These are phyloP conservation scores for Colletotrichum sp. DNA, from an alignment of 2,329 filamentous ascomycete genomes.

Conservation along the genomic window DNA sequence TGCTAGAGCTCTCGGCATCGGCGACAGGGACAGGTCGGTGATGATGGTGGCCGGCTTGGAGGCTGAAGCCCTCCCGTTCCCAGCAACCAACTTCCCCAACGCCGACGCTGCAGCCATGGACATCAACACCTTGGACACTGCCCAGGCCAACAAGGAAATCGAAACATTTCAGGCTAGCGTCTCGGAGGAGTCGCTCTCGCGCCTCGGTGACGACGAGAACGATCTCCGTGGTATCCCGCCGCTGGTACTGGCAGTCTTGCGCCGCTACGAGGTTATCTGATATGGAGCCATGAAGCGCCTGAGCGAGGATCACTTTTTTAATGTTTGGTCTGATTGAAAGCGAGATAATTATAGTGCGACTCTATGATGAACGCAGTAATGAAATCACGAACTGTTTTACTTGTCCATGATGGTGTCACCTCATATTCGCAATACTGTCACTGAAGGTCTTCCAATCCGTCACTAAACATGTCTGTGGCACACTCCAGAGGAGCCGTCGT, in stretches of 20 bases:
- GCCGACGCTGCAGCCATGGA: neutral
- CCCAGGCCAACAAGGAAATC: neutral
- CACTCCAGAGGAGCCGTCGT: neutral
- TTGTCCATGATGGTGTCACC: neutral
- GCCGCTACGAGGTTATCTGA: slow-evolving; percentile 1
- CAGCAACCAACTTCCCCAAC: neutral
- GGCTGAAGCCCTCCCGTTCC: neutral
- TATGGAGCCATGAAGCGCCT: neutral
- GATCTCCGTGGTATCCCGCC: slow-evolving; percentile 7
- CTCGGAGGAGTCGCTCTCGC: neutral
- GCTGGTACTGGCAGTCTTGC: neutral
- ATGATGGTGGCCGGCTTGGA: neutral
- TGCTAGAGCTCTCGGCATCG: slow-evolving; percentile 6
- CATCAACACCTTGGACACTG: neutral
- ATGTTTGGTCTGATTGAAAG: neutral
- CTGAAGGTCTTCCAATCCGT: neutral
- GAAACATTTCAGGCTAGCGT: neutral
- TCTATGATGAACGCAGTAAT: neutral
- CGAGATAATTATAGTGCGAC: neutral
- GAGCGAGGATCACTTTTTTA: neutral
- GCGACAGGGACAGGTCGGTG: neutral
- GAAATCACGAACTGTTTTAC: neutral
- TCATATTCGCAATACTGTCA: neutral
- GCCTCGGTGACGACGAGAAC: neutral
- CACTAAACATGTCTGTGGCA: fast-evolving